Evolutionary conservation across 2,329 filamentous ascomycete genomes (phyloP).

Genomic region (Daldinia sp.): DNA sequence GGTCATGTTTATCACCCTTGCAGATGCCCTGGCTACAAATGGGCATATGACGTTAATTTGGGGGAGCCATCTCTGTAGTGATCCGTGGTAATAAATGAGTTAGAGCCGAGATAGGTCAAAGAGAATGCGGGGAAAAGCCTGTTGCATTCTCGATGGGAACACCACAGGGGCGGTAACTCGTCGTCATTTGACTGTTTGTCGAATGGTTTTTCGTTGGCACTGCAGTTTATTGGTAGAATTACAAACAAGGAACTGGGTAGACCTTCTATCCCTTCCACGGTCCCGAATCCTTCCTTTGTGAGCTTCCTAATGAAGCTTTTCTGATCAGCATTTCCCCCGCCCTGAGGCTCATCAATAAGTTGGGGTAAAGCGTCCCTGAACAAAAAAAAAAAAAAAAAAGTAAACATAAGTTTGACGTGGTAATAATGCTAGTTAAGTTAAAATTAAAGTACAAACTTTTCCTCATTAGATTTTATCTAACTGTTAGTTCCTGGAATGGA

Average conservation of each 20-base stretch:
- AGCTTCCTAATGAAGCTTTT: conserved; percentile 41
- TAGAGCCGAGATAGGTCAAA: conserved; percentile 38
- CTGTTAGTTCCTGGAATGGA: background rate
- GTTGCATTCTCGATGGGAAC: conserved; percentile 32
- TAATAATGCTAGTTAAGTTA: too few relatives aligned
- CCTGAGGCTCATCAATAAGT: conserved; percentile 37
- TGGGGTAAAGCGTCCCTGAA: conserved; percentile 27
- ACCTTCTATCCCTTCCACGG: conserved; percentile 7
- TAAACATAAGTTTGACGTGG: conserved; percentile 17
- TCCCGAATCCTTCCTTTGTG: conserved; percentile 23
- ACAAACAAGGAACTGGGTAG: conserved; percentile 7
- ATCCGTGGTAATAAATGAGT: conserved; percentile 29
- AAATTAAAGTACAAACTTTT: background rate
- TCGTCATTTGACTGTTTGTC: conserved; percentile 27
- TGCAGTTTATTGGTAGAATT: conserved; percentile 24
- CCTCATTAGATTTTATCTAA: background rate
- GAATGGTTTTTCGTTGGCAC: conserved; percentile 14
- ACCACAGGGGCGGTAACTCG: conserved; percentile 25
- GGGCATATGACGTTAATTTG: conserved; percentile 41
- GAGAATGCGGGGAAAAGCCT: conserved; percentile 41
- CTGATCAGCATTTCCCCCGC: conserved; percentile 34
- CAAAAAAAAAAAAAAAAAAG: background rate
- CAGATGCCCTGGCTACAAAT: conserved; percentile 27
- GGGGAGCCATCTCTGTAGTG: conserved; percentile 24
- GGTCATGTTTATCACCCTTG: conserved; percentile 38